These are phyloP conservation scores for Ceratobasidium sp. DNA, from an alignment of 1,284 basidiomycete genomes.

Conservation along the genomic window DNA sequence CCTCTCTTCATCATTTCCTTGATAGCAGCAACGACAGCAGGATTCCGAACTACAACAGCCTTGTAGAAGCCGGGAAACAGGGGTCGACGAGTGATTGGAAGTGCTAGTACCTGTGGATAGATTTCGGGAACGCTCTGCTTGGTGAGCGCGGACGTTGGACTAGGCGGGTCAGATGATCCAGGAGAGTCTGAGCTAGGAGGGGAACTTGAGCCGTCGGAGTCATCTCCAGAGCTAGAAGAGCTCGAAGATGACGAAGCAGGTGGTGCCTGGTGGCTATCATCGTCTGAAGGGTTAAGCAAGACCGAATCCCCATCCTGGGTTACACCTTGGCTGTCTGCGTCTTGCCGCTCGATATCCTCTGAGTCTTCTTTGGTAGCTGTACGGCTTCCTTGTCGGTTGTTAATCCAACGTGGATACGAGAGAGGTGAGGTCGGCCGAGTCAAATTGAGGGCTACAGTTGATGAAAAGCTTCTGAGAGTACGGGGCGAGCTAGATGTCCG, in stretches of 20 bases:
- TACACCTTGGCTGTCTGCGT: conserved; percentile 18
- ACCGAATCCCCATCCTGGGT: neutral
- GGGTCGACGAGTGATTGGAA: conserved; percentile 94
- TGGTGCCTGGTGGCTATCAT: conserved; percentile 38
- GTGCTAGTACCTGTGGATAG: conserved; percentile 94
- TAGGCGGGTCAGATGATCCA: conserved; percentile 34
- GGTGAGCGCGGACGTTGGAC: conserved; percentile 65
- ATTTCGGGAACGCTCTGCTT: conserved; percentile 85
- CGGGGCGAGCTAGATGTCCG: neutral
- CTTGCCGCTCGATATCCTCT: conserved; percentile 21
- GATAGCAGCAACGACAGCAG: conserved; percentile 91
- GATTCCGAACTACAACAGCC: conserved; percentile 90
- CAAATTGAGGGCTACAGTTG: conserved; percentile 7
- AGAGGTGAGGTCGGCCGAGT: conserved; percentile 45
- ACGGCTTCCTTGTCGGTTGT: conserved; percentile 38
- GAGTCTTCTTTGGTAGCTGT: conserved; percentile 11
- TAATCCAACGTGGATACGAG: conserved; percentile 49
- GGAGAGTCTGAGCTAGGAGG: conserved; percentile 41
- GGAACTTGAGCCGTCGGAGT: conserved; percentile 30
- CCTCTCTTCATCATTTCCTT: conserved; percentile 97
- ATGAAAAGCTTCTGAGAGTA: conserved; percentile 18
- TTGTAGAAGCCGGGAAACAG: conserved; percentile 99
- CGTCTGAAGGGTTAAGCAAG: conserved; percentile 31
- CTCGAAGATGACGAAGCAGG: conserved; percentile 41
- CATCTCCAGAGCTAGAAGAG: conserved; percentile 27